A percentile compares a stretch with the other conserved stretches of the same genome.
These are phyloP conservation scores for Ramalina peruviana DNA, from an alignment of 495 filamentous ascomycete species.

Conservation along the genomic window DNA sequence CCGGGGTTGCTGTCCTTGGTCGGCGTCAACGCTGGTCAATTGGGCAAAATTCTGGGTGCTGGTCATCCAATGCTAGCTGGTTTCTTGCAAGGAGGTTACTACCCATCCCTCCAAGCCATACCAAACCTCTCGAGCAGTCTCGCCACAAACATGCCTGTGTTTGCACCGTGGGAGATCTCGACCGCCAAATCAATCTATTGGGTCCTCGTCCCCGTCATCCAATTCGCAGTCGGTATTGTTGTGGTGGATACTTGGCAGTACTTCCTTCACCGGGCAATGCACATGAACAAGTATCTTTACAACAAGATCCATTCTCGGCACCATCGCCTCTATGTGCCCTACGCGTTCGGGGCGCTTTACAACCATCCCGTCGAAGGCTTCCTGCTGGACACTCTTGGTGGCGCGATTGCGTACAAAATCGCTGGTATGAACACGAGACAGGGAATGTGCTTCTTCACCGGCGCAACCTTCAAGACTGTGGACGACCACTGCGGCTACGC, in stretches of 20 bases:
- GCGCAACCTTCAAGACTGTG: conserved; percentile 68
- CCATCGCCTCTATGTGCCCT: conserved; percentile 76
- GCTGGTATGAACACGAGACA: conserved; percentile 52
- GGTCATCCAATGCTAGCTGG: conserved; percentile 47
- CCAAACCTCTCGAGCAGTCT: conserved; percentile 10
- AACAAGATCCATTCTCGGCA: conserved; percentile 72
- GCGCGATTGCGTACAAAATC: conserved; percentile 56
- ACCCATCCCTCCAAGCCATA: conserved; percentile 27
- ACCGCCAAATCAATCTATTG: conserved; percentile 55
- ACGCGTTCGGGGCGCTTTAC: conserved; percentile 77
- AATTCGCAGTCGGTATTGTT: conserved; percentile 48
- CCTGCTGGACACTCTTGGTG: conserved; percentile 65
- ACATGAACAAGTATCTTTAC: conserved; percentile 76
- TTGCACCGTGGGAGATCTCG: conserved; percentile 55
- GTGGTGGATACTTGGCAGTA: conserved; percentile 79
- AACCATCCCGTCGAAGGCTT: conserved; percentile 79
- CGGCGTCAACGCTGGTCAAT: conserved; percentile 24
- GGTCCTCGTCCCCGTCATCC: conserved; percentile 46
- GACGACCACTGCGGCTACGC: conserved; percentile 79
- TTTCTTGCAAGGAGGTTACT: conserved; percentile 48
- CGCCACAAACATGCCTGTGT: conserved; percentile 18
- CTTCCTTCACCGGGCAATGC: conserved; percentile 72
- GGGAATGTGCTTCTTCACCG: conserved; percentile 59
- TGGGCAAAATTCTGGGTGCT: conserved; percentile 23
- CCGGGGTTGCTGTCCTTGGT: conserved; percentile 33